phyloP scores from a whole-genome alignment of 352 stramenopile species.

The Phytophthora gonapodyides region DNA sequence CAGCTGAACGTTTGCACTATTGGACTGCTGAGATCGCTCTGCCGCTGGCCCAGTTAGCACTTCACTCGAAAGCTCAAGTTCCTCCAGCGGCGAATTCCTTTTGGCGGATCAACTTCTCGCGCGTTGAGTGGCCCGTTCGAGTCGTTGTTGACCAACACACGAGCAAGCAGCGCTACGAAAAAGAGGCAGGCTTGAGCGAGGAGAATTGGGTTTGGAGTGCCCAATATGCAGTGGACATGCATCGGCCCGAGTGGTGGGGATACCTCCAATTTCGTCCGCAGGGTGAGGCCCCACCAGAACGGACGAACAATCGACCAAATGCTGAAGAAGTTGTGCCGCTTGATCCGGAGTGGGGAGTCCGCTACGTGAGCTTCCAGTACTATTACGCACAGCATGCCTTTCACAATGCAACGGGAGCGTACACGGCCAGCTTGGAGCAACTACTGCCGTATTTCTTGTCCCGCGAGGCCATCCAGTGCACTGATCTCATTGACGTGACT shows the following conservation, averaged over 20 bases:
- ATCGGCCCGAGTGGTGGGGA: conserved; percentile 89
- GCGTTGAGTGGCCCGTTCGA: conserved; percentile 77
- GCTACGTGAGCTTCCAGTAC: conserved; percentile 62
- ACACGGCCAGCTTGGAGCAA: conserved; percentile 33
- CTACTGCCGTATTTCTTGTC: conserved; percentile 43
- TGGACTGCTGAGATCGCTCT: conserved; percentile 88
- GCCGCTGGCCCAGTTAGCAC: conserved; percentile 59
- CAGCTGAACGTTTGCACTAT: conserved; percentile 54
- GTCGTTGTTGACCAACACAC: conserved; percentile 21
- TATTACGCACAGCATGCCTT: conserved; percentile 71
- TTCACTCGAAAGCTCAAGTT: conserved; percentile 38
- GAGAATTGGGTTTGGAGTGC: conserved; percentile 92
- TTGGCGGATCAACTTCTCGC: conserved; percentile 91
- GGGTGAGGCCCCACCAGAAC: conserved; percentile 12
- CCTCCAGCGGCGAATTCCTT: conserved; percentile 46
- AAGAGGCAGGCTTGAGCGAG: conserved; percentile 46
- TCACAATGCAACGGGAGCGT: conserved; percentile 31
- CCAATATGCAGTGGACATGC: conserved; percentile 87
- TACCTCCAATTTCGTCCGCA: conserved; percentile 79
- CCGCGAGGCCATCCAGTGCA: conserved; percentile 29
- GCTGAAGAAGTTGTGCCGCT: conserved; percentile 25
- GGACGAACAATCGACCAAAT: conserved; percentile 2
- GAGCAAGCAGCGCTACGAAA: conserved; percentile 49
- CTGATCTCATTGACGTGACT: conserved; percentile 24
- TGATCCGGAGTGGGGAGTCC: conserved; percentile 54